These are phyloP conservation scores for Boletus pseudopeckii DNA, from an alignment of 768 basidiomycete species.

Conservation along the genomic window DNA sequence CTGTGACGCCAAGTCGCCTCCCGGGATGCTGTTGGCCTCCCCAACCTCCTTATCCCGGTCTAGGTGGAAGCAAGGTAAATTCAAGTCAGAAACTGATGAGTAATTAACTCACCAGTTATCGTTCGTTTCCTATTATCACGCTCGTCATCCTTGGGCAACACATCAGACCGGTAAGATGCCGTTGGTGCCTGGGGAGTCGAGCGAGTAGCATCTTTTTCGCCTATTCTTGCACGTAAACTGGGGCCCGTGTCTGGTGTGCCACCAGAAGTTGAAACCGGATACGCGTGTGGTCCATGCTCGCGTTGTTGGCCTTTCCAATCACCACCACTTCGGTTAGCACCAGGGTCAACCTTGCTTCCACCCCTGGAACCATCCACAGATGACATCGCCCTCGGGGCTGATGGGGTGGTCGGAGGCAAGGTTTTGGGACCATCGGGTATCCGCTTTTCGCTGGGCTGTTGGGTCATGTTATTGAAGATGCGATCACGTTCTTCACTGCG, in stretches of 20 bases:
- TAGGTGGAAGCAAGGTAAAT: conserved; percentile 23
- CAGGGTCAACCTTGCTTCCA: conserved; percentile 38
- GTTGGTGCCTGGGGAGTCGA: conserved; percentile 40
- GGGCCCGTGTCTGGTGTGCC: conserved; percentile 25
- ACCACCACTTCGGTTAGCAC: conserved; percentile 40
- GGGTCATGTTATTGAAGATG: conserved; percentile 4
- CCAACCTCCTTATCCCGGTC: conserved; percentile 62
- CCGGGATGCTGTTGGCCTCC: conserved; percentile 34
- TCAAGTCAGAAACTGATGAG: background rate
- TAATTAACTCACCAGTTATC: conserved; percentile 52
- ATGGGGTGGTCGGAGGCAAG: conserved; percentile 58
- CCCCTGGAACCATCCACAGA: conserved; percentile 41
- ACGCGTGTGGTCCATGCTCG: conserved; percentile 30
- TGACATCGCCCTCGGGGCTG: conserved; percentile 71
- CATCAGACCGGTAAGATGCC: conserved; percentile 44
- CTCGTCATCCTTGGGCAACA: conserved; percentile 55
- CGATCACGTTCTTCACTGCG: background rate
- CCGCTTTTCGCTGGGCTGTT: conserved; percentile 53
- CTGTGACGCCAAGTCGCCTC: conserved; percentile 37
- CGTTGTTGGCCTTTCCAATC: conserved; percentile 47
- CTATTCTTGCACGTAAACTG: conserved; percentile 55
- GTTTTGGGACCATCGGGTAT: conserved; percentile 52
- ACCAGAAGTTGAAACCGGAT: conserved; percentile 16
- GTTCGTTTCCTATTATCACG: conserved; percentile 69
- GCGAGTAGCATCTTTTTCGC: conserved; percentile 53